Conservation (phyloP, 345 rosid species). For the sweet orange (Citrus sinensis) region DNA sequence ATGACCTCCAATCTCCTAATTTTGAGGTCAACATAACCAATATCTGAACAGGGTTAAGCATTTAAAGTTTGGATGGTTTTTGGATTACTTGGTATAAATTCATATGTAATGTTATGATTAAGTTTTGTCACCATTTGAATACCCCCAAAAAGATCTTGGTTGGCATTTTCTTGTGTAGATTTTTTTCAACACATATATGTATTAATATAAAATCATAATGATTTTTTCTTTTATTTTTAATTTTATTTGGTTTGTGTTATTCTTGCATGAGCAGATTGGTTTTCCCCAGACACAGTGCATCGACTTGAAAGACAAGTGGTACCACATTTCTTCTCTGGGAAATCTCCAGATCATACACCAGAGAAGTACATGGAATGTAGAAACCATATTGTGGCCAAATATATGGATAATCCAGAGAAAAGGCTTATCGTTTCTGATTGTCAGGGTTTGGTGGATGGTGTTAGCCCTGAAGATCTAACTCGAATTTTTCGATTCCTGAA, state of each 20-base stretch:
- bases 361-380: conserved; percentile 89
- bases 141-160: not conserved
- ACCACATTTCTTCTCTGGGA: conserved; percentile 95
- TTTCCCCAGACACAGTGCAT: conserved; percentile 77
- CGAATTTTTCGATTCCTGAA: conserved; percentile 92
- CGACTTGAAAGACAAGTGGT: conserved; percentile 96
- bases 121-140: conserved; percentile 7
- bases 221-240: not conserved
- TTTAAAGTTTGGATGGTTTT: not conserved
- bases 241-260: conserved; percentile 7
- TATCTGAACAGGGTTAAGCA: not conserved
- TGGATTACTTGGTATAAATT: not conserved
- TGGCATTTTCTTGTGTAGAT: conserved; percentile 5
- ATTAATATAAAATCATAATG: not conserved
- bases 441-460: conserved; percentile 55
- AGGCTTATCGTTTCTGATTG: conserved; percentile 69
- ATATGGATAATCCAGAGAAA: conserved; percentile 79
- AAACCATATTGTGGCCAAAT: conserved; percentile 76
- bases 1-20: not conserved
- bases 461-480: conserved; percentile 62
- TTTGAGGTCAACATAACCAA: not conserved
- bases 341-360: conserved; percentile 70
- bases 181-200: not conserved
- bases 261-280: conserved; percentile 66
- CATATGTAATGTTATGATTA: not conserved